Conservation (phyloP, 2,329 filamentous ascomycete species). For the Epichloe scottii region DNA sequence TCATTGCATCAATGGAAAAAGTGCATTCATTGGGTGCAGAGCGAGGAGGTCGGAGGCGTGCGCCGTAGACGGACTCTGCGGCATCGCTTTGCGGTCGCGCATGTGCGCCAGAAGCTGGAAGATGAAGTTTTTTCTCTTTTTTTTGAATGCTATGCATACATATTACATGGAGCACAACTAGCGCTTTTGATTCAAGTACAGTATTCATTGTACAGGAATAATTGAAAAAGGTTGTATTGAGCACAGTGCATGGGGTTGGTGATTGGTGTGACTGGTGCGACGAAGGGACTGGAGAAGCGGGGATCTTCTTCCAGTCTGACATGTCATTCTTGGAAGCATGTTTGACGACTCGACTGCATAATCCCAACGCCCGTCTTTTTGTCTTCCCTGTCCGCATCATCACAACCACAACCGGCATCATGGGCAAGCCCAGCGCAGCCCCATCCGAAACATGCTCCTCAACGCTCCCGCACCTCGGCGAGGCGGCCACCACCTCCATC, state of each 20-base stretch:
- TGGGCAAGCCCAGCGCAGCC: slow-evolving; percentile 15
- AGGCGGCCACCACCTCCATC: slow-evolving; percentile 15
- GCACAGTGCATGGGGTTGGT: too few relatives aligned
- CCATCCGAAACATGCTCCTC: slow-evolving; percentile 8
- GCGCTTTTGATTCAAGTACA: too few relatives aligned
- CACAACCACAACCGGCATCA: slow-evolving; percentile 4
- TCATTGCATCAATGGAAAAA: too few relatives aligned
- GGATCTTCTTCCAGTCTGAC: too few relatives aligned
- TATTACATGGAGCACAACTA: background rate
- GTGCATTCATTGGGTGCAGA: too few relatives aligned
- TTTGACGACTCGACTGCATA: too few relatives aligned
- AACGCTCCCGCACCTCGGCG: slow-evolving; percentile 10
- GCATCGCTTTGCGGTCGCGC: background rate
- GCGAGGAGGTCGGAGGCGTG: too few relatives aligned
- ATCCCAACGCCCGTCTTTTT: background rate
- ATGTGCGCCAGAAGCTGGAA: slow-evolving; percentile 1
- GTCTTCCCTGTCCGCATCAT: background rate
- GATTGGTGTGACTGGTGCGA: too few relatives aligned
- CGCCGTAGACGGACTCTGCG: background rate
- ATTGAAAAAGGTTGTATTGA: background rate
- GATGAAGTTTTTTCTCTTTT: background rate
- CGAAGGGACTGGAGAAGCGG: too few relatives aligned
- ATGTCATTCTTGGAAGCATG: too few relatives aligned
- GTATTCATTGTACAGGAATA: background rate
- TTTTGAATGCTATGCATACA: background rate